Evolutionary conservation across 2,329 filamentous ascomycete genomes (phyloP), one percentile per base, ranked within the genome.

Genomic region (Calonectria henricotiae): DNA sequence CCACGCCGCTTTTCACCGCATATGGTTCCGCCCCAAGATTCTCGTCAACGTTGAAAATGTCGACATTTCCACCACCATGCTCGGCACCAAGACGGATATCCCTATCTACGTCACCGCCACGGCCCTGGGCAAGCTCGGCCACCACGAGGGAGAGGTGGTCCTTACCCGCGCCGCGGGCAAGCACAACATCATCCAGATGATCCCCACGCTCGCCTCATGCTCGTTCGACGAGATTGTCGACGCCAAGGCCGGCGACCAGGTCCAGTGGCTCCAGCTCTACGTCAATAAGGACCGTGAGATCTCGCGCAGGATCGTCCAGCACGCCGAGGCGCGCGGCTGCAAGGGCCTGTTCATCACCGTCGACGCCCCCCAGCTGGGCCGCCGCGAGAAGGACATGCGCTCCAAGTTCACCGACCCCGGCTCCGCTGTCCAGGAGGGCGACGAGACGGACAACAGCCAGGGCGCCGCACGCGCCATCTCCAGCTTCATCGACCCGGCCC

Each of bases 91-190:
- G 80, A 90, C 91, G 73, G 90, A 92, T 72, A 93, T 97, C 58
- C 96, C 96, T 25, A 97, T 98, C 85, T 99, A 99, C 84, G 93
- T 99, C 23, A 98, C 96, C 1, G 96, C 96, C 51, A 98, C 96
- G 7, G 96, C 96, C 0, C 89, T 99, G 8, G 96, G 96, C 76
- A 98, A 98, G 84, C 91, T 99, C 4, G 96, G 96, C 69, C 89
- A 99, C 80, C 93, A 93, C 0, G 96, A 98, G 82, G 96, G 96
- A 76, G 96, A 99, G 83, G 95, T 98, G 5, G 87, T 98, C 11
- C 89, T 99, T 68, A 98, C 96, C 0, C 89, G 91, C 68, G 95
- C 94, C 17, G 92, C 96, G 2, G 88, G 89, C 80, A 94, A 93
- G 79, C 96, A 98, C 87, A 90, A 95, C 79, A 92, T 98, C 62